Evolutionary conservation across 2,329 filamentous ascomycete genomes (phyloP), one percentile per base, ranked within the genome.

Genomic region (Clonostachys chloroleuca): DNA sequence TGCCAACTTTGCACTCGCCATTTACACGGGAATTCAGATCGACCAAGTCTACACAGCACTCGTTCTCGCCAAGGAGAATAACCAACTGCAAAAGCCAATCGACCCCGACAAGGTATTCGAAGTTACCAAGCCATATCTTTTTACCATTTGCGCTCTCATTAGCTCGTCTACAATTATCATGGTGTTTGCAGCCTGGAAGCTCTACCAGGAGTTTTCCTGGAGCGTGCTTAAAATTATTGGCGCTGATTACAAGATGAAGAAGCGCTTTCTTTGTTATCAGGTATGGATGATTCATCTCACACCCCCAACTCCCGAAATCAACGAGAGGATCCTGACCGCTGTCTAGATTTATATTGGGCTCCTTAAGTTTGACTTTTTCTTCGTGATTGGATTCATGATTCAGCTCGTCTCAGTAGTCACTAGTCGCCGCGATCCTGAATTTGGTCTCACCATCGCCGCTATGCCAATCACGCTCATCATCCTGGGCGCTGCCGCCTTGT

Each of bases 161-260:
- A 90, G 82, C 2, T 68, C 95, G 33, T 81, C 81, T 33, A 92
- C 88, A 4, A 53, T 92, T 6, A 60, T 83, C 46, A 84, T 97
- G 76, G 77, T 77, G 12, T 86, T 90, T 51, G 74, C 92, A 44
- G 84, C 92, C 3, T 97, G 91, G 88, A 96, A 96, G 71, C 78
- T 99, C 34, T 97, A 99, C 64, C 91, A 96, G 62, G 92, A 96
- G 66, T 99, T 99, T 68, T 92, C 94, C 12, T 99, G 94, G 94
- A 94, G 94, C 49, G 99, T 99, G 61, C 91, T 99, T 70, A 99
- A 99, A 76, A 92, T 95, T 68, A 99, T 99, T 63, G 95, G 92
- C 62, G 94, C 94, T 44, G 94, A 99, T 73, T 81, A 96, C 63
- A 84, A 91, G 59, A 90, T 99, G 86, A 97, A 96, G 79, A 86